Conservation (phyloP, 202 grass and related monocot genomes). For the Cymbopogon flexuosus region DNA sequence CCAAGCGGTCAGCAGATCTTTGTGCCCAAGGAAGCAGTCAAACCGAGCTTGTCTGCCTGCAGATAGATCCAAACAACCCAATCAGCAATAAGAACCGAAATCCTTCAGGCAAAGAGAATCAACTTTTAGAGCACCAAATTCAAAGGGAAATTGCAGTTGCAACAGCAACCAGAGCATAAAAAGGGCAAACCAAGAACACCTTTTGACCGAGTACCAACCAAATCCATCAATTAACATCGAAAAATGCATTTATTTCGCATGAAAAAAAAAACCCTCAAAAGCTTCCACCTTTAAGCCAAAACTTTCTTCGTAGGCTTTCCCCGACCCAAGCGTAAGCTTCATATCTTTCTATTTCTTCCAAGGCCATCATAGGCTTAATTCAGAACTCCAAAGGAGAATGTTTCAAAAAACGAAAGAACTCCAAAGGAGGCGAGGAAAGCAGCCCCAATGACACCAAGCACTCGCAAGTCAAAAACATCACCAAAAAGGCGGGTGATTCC, state of each 20-base stretch:
- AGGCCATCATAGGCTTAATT: neutral
- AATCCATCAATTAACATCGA: slow-evolving; percentile 17
- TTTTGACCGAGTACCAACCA: slow-evolving; percentile 6
- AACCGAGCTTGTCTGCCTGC: slow-evolving; percentile 30
- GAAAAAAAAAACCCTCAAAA: neutral
- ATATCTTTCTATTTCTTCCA: neutral
- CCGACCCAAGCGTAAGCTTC: neutral
- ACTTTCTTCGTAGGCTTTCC: neutral
- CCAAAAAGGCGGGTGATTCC: neutral
- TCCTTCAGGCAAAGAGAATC: neutral
- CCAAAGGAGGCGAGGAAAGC: neutral
- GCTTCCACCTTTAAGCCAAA: neutral
- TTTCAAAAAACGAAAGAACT: too few species aligned
- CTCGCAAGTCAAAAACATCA: slow-evolving; percentile 3
- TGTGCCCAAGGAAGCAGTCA: neutral
- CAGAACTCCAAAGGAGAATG: neutral
- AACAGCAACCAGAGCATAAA: neutral
- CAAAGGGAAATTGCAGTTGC: neutral
- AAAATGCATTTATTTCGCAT: neutral
- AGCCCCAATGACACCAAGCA: neutral
- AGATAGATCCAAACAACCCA: slow-evolving; percentile 16
- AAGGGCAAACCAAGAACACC: neutral
- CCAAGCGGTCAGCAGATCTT: slow-evolving; percentile 1
- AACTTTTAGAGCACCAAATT: neutral
- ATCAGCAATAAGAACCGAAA: slow-evolving; percentile 9